A percentile compares a stretch with the other conserved stretches of the same genome.
phyloP scores from a whole-genome alignment of 2,329 filamentous ascomycete genomes.

The Aspergillus piperis region DNA sequence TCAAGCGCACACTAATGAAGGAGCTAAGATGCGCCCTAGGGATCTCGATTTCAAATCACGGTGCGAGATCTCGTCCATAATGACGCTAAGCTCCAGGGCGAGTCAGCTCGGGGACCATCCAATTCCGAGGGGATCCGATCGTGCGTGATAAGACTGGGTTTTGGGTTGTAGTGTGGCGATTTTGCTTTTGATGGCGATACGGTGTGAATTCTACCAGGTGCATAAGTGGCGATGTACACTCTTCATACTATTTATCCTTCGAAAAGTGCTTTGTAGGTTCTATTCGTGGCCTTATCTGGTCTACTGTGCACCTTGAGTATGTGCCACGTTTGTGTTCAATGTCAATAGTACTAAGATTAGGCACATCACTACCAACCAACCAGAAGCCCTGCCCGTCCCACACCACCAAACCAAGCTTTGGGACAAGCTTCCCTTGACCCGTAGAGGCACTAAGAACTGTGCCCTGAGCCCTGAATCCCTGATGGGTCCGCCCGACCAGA shows the following conservation, averaged over 20 bases:
- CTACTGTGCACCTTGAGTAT: neutral
- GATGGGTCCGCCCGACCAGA: neutral
- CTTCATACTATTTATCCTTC: too few species aligned
- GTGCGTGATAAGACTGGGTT: neutral
- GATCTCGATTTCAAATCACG: neutral
- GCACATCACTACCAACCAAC: neutral
- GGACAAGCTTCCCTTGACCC: neutral
- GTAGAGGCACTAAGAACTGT: neutral
- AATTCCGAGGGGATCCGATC: neutral
- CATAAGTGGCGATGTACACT: too few species aligned
- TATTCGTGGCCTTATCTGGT: too few species aligned
- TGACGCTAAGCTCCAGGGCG: neutral
- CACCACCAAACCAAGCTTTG: neutral
- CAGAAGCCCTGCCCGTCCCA: neutral
- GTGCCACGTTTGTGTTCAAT: too few species aligned
- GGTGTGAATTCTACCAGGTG: too few species aligned
- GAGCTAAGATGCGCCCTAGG: neutral
- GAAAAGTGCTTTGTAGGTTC: too few species aligned
- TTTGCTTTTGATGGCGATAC: neutral
- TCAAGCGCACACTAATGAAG: neutral
- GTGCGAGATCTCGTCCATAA: neutral
- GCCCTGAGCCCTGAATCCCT: neutral
- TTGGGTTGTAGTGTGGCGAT: neutral
- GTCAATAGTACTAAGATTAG: too few species aligned
- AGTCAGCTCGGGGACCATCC: neutral